Percentiles rank a stretch among this genome's conserved stretches.
Conservation (phyloP, 495 filamentous ascomycete genomes). For the Aspergillus biplanus region DNA sequence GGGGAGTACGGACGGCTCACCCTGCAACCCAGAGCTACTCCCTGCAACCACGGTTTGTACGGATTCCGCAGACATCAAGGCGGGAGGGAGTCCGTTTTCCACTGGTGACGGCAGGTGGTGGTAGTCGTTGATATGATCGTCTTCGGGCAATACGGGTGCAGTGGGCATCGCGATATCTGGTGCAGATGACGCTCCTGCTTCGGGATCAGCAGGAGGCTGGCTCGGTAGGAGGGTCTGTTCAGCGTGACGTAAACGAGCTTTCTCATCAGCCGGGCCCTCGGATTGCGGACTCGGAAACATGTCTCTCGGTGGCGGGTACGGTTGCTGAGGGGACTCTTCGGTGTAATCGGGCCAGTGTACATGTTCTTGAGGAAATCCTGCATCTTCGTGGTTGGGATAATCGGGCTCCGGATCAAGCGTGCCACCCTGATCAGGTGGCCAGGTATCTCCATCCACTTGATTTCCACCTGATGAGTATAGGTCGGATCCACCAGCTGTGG, state of each 20-base stretch:
- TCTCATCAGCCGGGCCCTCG: conserved; percentile 66
- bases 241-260: conserved; percentile 66
- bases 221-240: conserved; percentile 74
- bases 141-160: conserved; percentile 46
- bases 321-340: conserved; percentile 29
- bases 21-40: conserved; percentile 18
- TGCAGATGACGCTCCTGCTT: conserved; percentile 48
- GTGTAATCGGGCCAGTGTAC: conserved; percentile 38
- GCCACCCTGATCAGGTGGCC: conserved; percentile 33
- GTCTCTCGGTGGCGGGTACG: conserved; percentile 30
- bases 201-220: conserved; percentile 57
- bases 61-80: conserved; percentile 47
- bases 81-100: conserved; percentile 32
- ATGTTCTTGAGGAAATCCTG: conserved; percentile 36
- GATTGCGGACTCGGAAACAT: conserved; percentile 58
- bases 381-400: conserved; percentile 41
- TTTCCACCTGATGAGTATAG: conserved; percentile 20
- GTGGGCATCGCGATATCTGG: conserved; percentile 29
- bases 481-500: conserved; percentile 30
- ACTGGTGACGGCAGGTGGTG: conserved; percentile 37
- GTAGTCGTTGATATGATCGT: conserved; percentile 44
- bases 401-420: conserved; percentile 32
- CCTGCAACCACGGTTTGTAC: conserved; percentile 42
- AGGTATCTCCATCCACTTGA: conserved; percentile 34
- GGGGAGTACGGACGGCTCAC: conserved; percentile 23